Conservation (phyloP, 768 basidiomycete species). For the Russula virescens region DNA sequence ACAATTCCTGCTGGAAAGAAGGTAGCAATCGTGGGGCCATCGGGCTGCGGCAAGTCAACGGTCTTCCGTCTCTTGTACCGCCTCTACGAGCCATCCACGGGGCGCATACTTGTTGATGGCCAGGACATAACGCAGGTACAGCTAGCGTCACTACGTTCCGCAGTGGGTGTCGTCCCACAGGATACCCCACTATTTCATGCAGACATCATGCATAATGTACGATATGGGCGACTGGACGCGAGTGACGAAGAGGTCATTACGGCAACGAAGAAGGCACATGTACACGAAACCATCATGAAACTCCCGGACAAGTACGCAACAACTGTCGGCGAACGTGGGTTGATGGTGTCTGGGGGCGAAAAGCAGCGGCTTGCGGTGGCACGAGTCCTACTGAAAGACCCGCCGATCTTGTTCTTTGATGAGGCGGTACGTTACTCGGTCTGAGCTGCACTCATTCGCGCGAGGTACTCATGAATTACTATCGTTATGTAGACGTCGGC, state of each 20-base stretch:
- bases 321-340: constrained; percentile 89
- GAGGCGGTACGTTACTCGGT: constrained; percentile 70
- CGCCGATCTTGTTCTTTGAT: constrained; percentile 95
- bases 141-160: constrained; percentile 61
- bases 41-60: constrained; percentile 96
- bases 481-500: constrained; percentile 72
- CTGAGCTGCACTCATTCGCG: neutral
- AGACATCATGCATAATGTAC: constrained; percentile 90
- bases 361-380: constrained; percentile 97
- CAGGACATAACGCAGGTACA: constrained; percentile 77
- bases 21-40: constrained; percentile 94
- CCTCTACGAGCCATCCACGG: constrained; percentile 83
- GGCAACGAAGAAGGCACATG: constrained; percentile 81
- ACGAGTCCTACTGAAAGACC: constrained; percentile 87
- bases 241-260: constrained; percentile 84
- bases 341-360: constrained; percentile 99
- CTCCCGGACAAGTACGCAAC: constrained; percentile 86
- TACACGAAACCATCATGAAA: constrained; percentile 70
- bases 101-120: constrained; percentile 80
- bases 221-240: constrained; percentile 86
- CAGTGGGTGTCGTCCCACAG: constrained; percentile 94
- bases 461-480: neutral
- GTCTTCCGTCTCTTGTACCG: constrained; percentile 90
- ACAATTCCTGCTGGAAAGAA: constrained; percentile 94
- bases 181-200: constrained; percentile 98